These are phyloP conservation scores for Coemansia javaensis DNA, from an alignment of 192 early-diverging fungal genomes.

Conservation along the genomic window DNA sequence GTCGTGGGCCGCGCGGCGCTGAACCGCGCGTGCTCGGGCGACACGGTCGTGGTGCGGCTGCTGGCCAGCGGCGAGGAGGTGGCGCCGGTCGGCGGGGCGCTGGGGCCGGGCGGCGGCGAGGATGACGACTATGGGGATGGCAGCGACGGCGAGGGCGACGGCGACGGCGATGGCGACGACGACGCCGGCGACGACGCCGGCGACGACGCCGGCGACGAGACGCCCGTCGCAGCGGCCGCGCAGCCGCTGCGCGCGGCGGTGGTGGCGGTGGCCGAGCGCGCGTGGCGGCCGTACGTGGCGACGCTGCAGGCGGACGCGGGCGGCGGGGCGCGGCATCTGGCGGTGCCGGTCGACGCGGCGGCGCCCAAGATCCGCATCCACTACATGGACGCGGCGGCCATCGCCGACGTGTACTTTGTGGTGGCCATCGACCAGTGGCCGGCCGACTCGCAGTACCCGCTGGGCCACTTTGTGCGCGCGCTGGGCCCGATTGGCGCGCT, in stretches of 20 bases:
- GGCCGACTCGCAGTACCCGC: constrained; percentile 64
- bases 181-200: constrained; percentile 7
- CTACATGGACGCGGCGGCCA: constrained; percentile 54
- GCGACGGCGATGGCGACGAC: background rate
- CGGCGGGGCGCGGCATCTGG: constrained; percentile 56
- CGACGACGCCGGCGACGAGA: constrained; percentile 27
- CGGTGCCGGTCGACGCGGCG: constrained; percentile 59
- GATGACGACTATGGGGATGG: background rate
- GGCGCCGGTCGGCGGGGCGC: too few relatives aligned
- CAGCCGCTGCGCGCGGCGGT: constrained; percentile 40
- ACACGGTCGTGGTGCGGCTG: constrained; percentile 61
- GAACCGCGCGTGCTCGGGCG: constrained; percentile 55
- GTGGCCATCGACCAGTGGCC: constrained; percentile 72
- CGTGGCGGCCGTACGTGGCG: constrained; percentile 74
- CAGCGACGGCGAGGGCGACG: background rate
- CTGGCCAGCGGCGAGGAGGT: constrained; percentile 17
- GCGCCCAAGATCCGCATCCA: constrained; percentile 77
- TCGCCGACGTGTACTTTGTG: constrained; percentile 62
- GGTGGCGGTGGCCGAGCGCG: constrained; percentile 59
- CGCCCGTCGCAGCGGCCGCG: background rate
- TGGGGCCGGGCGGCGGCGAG: too few relatives aligned
- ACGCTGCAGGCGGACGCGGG: constrained; percentile 60
- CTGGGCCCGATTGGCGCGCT: constrained; percentile 62
- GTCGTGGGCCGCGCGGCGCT: constrained; percentile 56
- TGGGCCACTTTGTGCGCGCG: constrained; percentile 69